These are phyloP conservation scores for Dendrothele bispora DNA, from an alignment of 768 basidiomycete species.

Conservation along the genomic window DNA sequence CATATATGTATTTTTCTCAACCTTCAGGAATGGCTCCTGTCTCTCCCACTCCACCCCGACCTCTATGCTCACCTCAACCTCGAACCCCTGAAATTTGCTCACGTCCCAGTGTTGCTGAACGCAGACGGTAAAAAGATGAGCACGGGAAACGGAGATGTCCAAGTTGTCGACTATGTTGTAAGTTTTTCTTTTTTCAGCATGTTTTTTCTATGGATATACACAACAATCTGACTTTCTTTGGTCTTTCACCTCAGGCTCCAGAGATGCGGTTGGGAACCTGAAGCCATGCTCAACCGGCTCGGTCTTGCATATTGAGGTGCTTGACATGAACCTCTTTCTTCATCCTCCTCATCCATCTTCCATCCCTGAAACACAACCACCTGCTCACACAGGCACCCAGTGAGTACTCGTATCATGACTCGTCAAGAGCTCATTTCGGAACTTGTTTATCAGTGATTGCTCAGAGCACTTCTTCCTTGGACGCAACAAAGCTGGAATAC, in stretches of 20 bases:
- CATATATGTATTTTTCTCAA: neutral
- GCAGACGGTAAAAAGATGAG: slow-evolving; percentile 92
- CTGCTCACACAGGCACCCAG: slow-evolving; percentile 69
- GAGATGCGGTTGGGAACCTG: too few relatives aligned
- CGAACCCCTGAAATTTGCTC: slow-evolving; percentile 78
- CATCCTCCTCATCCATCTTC: slow-evolving; percentile 22
- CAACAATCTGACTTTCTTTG: too few relatives aligned
- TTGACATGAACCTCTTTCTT: too few relatives aligned
- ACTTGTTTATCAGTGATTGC: slow-evolving; percentile 79
- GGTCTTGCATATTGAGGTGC: slow-evolving; percentile 89
- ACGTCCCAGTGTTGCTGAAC: slow-evolving; percentile 89
- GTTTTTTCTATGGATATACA: too few relatives aligned
- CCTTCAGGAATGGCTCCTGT: too few relatives aligned
- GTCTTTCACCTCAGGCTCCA: slow-evolving; percentile 27
- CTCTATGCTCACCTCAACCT: slow-evolving; percentile 79
- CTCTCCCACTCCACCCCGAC: slow-evolving; percentile 89
- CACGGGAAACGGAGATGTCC: slow-evolving; percentile 86
- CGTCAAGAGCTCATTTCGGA: too few relatives aligned
- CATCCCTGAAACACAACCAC: slow-evolving; percentile 28
- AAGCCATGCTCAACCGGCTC: slow-evolving; percentile 88
- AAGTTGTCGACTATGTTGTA: too few relatives aligned
- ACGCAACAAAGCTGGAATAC: too few relatives aligned
- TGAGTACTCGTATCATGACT: too few relatives aligned
- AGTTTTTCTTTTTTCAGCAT: too few relatives aligned
- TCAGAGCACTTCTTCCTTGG: slow-evolving; percentile 78